Percentiles rank a stretch among this genome's conserved stretches.
phyloP scores from a whole-genome alignment of 2,329 filamentous ascomycete species.

The Coniochaeta hoffmannii region DNA sequence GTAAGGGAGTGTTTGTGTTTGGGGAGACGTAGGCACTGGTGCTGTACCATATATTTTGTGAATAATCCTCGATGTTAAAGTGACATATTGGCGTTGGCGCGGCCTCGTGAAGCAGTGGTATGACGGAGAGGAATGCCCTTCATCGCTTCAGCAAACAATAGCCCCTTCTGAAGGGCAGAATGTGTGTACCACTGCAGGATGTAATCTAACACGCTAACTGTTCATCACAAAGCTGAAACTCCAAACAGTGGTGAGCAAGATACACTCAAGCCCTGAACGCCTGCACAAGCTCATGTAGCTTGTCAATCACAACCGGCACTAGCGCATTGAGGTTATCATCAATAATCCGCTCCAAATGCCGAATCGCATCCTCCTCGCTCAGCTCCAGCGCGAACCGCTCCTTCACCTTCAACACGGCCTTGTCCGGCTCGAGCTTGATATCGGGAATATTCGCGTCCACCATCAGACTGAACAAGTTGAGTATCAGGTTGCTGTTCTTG shows the following conservation, averaged over 20 bases:
- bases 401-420: conserved; percentile 89
- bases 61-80: not conserved
- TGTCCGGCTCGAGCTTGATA: conserved; percentile 85
- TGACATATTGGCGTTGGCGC: no score
- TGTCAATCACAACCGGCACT: conserved; percentile 90
- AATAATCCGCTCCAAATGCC: conserved; percentile 82
- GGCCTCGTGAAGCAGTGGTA: no score
- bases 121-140: not conserved
- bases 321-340: conserved; percentile 85
- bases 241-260: not conserved
- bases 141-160: not conserved
- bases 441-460: conserved; percentile 96
- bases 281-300: conserved; percentile 89
- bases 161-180: no score
- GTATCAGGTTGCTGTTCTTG: conserved; percentile 82
- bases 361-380: conserved; percentile 84
- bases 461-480: conserved; percentile 96
- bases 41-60: not conserved
- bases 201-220: no score
- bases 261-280: conserved; percentile 63
- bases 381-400: conserved; percentile 91
- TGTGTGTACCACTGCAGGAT: no score
- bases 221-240: no score
- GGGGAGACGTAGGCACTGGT: conserved; percentile 39
- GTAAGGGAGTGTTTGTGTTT: conserved; percentile 88